A percentile compares a stretch with the other conserved stretches of the same genome.
Conservation (phyloP, 1,139 yeast species). For the Debaryomycetaceae sp. region DNA sequence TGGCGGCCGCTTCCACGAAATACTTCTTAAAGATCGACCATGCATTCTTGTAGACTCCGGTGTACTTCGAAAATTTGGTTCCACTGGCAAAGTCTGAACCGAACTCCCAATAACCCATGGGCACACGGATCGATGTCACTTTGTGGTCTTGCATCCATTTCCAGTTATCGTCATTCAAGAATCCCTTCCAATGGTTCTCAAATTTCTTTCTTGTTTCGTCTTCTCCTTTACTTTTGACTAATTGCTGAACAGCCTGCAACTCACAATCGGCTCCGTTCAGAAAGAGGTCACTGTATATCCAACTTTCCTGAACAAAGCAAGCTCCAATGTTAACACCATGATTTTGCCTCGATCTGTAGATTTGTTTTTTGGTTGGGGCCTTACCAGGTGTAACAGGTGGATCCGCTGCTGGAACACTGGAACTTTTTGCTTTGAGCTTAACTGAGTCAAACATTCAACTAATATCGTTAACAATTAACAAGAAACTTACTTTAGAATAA, state of each 20-base stretch:
- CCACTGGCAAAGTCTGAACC: conserved; percentile 57
- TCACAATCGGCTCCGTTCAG: conserved; percentile 58
- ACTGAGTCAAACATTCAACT: conserved; percentile 36
- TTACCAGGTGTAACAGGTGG: conserved; percentile 29
- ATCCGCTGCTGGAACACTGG: conserved; percentile 23
- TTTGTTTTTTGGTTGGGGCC: conserved; percentile 46
- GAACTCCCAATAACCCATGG: conserved; percentile 89
- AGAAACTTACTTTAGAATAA: too few relatives aligned
- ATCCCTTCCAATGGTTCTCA: conserved; percentile 70
- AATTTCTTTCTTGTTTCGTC: conserved; percentile 54
- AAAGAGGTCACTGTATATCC: conserved; percentile 61
- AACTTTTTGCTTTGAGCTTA: conserved; percentile 37
- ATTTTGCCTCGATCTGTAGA: conserved; percentile 65
- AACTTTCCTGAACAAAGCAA: conserved; percentile 75
- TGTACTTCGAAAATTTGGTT: conserved; percentile 57
- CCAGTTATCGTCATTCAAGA: conserved; percentile 73
- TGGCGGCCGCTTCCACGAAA: conserved; percentile 53
- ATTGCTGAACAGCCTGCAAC: conserved; percentile 62
- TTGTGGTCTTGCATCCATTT: conserved; percentile 62
- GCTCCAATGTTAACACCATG: conserved; percentile 89
- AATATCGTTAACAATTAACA: background rate
- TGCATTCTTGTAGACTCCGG: conserved; percentile 59
- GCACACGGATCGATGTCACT: conserved; percentile 77
- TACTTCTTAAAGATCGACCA: conserved; percentile 59
- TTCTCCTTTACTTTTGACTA: conserved; percentile 46